Conservation (phyloP, 2,329 filamentous ascomycete genomes). For the Cordyceps militaris region DNA sequence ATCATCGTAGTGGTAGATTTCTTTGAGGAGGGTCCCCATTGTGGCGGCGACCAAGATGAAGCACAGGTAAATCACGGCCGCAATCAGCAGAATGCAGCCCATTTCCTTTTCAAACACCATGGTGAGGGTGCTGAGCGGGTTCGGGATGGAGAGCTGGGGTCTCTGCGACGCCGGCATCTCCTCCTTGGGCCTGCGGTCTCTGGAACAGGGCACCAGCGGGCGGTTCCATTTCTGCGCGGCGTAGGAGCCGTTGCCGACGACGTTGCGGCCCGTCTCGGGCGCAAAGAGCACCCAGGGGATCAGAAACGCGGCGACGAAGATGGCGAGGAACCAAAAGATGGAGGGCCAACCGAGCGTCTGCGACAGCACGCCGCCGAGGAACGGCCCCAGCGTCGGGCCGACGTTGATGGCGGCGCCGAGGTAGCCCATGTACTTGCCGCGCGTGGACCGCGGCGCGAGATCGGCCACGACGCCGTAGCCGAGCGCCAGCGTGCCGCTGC, state of each 20-base stretch:
- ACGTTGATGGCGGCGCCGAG: slow-evolving; percentile 54
- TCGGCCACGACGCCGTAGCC: slow-evolving; percentile 67
- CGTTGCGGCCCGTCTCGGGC: slow-evolving; percentile 52
- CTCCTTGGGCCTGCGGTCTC: slow-evolving; percentile 25
- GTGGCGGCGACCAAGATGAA: slow-evolving; percentile 50
- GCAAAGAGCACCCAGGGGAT: slow-evolving; percentile 48
- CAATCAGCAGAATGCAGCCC: slow-evolving; percentile 44
- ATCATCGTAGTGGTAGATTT: slow-evolving; percentile 44
- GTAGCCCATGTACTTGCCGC: slow-evolving; percentile 66
- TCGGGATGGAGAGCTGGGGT: slow-evolving; percentile 44
- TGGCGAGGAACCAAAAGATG: slow-evolving; percentile 63
- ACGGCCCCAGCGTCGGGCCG: slow-evolving; percentile 47
- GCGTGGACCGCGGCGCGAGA: slow-evolving; percentile 58
- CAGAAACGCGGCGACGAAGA: slow-evolving; percentile 43
- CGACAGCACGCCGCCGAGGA: slow-evolving; percentile 57
- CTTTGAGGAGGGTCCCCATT: slow-evolving; percentile 43
- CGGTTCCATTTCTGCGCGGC: slow-evolving; percentile 51
- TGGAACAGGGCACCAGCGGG: slow-evolving; percentile 45
- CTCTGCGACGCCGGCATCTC: slow-evolving; percentile 28
- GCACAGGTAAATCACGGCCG: slow-evolving; percentile 47
- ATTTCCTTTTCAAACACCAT: slow-evolving; percentile 53
- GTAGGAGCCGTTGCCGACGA: slow-evolving; percentile 58
- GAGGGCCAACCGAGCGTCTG: slow-evolving; percentile 60
- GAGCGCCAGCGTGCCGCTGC: slow-evolving; percentile 63
- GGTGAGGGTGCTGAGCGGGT: slow-evolving; percentile 47